Percentiles rank a stretch among this genome's conserved stretches.
These are phyloP conservation scores for Chimonanthus praecox DNA, from an alignment of 164 flowering plant species.

Conservation along the genomic window DNA sequence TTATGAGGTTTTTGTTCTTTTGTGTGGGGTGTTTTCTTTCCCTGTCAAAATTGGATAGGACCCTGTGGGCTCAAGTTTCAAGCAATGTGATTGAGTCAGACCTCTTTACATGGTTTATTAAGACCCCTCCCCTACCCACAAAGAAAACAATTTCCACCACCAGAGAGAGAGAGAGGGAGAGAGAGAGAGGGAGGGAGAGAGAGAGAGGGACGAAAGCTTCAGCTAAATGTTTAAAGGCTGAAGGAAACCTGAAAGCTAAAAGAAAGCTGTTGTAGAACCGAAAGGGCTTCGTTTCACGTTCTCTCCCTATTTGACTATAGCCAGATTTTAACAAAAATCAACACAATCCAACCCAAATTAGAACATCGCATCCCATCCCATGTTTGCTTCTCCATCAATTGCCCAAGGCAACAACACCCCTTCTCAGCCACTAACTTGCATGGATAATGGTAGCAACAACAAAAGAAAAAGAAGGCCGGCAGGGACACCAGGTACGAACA, in stretches of 20 bases:
- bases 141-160: background rate
- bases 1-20: conserved; percentile 45
- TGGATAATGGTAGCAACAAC: conserved; percentile 36
- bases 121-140: conserved; percentile 1
- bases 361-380: conserved; percentile 14
- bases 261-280: conserved; percentile 33
- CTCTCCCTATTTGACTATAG: conserved; percentile 7
- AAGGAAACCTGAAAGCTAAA: conserved; percentile 22
- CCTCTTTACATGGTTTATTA: conserved; percentile 11
- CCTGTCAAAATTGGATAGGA: conserved; percentile 2
- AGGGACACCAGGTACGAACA: conserved; percentile 58
- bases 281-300: conserved; percentile 28
- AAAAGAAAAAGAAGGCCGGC: conserved; percentile 71
- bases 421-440: conserved; percentile 33
- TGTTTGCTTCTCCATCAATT: conserved; percentile 22
- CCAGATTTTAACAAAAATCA: background rate
- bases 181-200: background rate
- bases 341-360: background rate
- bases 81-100: conserved; percentile 36
- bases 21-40: conserved; percentile 30
- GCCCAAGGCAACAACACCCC: conserved; percentile 26
- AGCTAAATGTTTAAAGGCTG: conserved; percentile 21
- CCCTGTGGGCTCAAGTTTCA: conserved; percentile 46
- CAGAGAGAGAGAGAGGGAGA: conserved; percentile 11
- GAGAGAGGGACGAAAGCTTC: conserved; percentile 4